A percentile compares a stretch with the other conserved stretches of the same genome.
These are phyloP conservation scores for Aspergillus olivimuriae DNA, from an alignment of 495 filamentous ascomycete genomes.

Conservation along the genomic window DNA sequence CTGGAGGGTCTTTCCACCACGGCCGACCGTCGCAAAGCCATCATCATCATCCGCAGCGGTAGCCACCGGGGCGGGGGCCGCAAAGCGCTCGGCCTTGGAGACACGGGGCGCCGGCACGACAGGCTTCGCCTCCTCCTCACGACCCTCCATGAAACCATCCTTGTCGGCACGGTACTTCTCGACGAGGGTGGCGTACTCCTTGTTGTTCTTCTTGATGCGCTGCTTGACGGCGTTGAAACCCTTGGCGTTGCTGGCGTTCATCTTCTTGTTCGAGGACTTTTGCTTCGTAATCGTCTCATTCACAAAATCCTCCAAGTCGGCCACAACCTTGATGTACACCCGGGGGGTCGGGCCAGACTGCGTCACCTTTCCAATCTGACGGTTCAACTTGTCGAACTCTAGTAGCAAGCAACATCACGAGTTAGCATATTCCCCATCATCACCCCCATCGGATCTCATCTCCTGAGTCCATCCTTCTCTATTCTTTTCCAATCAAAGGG, in stretches of 20 bases:
- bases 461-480: slow-evolving; percentile 3
- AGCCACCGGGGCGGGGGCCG: slow-evolving; percentile 30
- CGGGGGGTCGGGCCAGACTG: slow-evolving; percentile 75
- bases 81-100: slow-evolving; percentile 41
- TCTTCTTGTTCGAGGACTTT: slow-evolving; percentile 94
- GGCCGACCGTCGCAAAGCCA: slow-evolving; percentile 79
- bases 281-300: slow-evolving; percentile 90
- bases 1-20: slow-evolving; percentile 75
- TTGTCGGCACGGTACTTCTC: slow-evolving; percentile 80
- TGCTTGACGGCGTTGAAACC: slow-evolving; percentile 96
- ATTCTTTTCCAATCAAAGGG: background rate
- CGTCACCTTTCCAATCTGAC: slow-evolving; percentile 72
- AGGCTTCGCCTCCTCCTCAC: slow-evolving; percentile 60
- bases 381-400: slow-evolving; percentile 98
- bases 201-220: slow-evolving; percentile 96
- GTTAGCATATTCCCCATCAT: no score
- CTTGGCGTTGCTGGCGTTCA: slow-evolving; percentile 93
- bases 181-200: slow-evolving; percentile 81
- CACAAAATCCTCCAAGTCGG: slow-evolving; percentile 93
- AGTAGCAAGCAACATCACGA: slow-evolving; percentile 3
- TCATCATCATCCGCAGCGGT: slow-evolving; percentile 64
- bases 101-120: slow-evolving; percentile 22
- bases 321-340: slow-evolving; percentile 84
- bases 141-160: slow-evolving; percentile 80
- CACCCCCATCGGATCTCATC: slow-evolving; percentile 1